Evolutionary conservation across 306 rosid species (phyloP).

Genomic region (Pachyrhizus erosus): DNA sequence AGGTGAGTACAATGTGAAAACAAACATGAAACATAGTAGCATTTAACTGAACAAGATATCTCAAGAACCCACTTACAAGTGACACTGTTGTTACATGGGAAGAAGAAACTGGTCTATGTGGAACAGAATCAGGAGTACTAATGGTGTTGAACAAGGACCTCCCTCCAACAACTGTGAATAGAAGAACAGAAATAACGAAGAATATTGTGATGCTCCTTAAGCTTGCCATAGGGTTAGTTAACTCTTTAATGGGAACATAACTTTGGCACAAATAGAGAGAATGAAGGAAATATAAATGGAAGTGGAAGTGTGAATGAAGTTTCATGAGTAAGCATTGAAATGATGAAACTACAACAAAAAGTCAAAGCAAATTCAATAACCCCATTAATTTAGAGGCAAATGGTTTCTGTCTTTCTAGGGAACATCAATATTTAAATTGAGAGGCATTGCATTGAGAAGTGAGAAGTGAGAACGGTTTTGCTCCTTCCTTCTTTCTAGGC

Average conservation of each 20-base stretch:
- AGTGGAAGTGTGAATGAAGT: constrained; percentile 5
- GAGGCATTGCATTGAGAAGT: constrained; percentile 41
- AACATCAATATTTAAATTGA: constrained; percentile 43
- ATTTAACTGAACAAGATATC: not conserved
- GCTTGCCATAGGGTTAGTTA: constrained; percentile 41
- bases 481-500: not conserved
- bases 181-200: constrained; percentile 46
- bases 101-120: constrained; percentile 35
- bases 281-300: not conserved
- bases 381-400: constrained; percentile 39
- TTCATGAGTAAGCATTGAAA: constrained; percentile 49
- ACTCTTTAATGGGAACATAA: constrained; percentile 9
- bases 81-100: constrained; percentile 20
- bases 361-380: constrained; percentile 51
- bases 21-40: not conserved
- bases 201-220: constrained; percentile 41
- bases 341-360: constrained; percentile 27
- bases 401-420: constrained; percentile 44
- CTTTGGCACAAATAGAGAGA: not conserved
- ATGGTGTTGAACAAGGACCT: constrained; percentile 39
- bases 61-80: constrained; percentile 43
- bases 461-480: constrained; percentile 10
- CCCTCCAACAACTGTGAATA: constrained; percentile 40
- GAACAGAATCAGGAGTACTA: constrained; percentile 35
- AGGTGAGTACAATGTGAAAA: not conserved